Evolutionary conservation across 352 stramenopile genomes (phyloP).

Genomic region (Hyaloperonospora arabidopsidis): DNA sequence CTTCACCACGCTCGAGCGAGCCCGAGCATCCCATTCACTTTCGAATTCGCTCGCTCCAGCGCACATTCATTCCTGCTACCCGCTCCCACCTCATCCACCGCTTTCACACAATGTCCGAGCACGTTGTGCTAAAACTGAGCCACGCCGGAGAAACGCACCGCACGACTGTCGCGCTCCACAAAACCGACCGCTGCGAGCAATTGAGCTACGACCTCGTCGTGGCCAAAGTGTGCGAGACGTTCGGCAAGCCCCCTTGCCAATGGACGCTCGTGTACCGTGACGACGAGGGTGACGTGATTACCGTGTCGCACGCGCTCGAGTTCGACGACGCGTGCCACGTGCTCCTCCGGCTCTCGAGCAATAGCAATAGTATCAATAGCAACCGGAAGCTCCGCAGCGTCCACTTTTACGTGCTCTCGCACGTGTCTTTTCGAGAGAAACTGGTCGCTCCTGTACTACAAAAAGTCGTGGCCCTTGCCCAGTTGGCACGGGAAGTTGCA

Average conservation of each 20-base stretch:
- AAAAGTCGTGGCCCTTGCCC: constrained; percentile 40
- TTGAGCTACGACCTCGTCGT: constrained; percentile 41
- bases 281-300: constrained; percentile 62
- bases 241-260: constrained; percentile 20
- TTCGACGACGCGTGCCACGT: constrained; percentile 51
- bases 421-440: constrained; percentile 41
- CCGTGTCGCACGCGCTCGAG: constrained; percentile 42
- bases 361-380: constrained; percentile 13
- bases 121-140: constrained; percentile 50
- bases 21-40: constrained; percentile 1
- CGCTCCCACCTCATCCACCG: neutral
- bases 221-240: constrained; percentile 33
- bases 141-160: constrained; percentile 42
- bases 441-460: constrained; percentile 43
- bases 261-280: constrained; percentile 65
- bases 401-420: constrained; percentile 52
- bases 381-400: constrained; percentile 22
- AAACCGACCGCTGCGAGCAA: constrained; percentile 12
- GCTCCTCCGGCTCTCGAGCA: constrained; percentile 13
- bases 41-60: constrained; percentile 16
- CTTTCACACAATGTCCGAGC: constrained; percentile 13
- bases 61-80: constrained; percentile 11
- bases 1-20: too few species aligned
- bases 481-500: constrained; percentile 30
- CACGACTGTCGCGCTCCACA: constrained; percentile 25